Evolutionary conservation across 768 basidiomycete genomes (phyloP), one percentile per base, ranked within the genome.

Genomic region (Tylopilus balloui): DNA sequence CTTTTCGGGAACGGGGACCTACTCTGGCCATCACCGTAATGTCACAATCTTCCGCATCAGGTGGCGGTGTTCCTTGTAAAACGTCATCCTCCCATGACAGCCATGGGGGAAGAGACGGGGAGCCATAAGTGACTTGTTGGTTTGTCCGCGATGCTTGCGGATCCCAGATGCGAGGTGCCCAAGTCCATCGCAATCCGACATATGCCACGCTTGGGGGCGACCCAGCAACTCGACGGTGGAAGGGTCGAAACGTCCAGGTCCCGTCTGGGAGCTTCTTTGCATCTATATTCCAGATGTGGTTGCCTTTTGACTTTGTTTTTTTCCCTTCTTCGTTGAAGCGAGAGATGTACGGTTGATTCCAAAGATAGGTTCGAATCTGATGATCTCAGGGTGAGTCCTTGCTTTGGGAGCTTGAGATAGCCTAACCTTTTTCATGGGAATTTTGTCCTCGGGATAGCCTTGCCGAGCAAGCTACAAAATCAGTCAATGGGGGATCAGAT

Each of bases 271-370:
- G 63, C 68, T 90, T 94, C 71, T 81, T 90, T n/a, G 92, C 95
- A 60, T 97, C 92, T 43, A 98, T 87, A 62, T 92, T 94, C 95
- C 95, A 99, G 57, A 97, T 96, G 61, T 98, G 95, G 70, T 99
- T 99, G 40, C 95, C 95, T 73, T 96, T 96, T 46, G 92, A 94
- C 70, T 99, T 99, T 20, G 94, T 90, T 72, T 99, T 99, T 70
- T 97, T 97, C 29, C 95, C 95, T 65, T 98, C 95, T 62, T 97
- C 92, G 65, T 99, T 99, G 75, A 94, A 98, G 25, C 95, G 88
- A 24, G 92, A 85, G 64, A 99, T 98, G 65, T 87, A 85, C 25
- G 84, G 85, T 59, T 94, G 91, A 52, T 83, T 84, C 95, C 95
- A 99, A 42, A 99, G 81, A 72, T 96, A 99, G 70, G 92, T 85